Base-by-base conservation (phyloP, 1,284 basidiomycete species). In the Pisolithus thermaeus region DNA sequence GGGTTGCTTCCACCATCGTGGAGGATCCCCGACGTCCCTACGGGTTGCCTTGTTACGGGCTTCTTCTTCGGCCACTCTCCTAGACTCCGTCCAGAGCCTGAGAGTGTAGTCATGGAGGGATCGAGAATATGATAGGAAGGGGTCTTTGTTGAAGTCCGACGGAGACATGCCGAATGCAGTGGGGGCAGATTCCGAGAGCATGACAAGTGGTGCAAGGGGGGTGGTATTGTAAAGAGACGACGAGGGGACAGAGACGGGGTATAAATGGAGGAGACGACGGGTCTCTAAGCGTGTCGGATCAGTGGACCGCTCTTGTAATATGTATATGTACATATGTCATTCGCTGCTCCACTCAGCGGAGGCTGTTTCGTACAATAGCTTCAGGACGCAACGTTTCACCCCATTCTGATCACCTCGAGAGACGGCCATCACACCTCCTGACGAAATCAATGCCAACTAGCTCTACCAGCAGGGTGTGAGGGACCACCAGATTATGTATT, bases 101-200 rank as follows among this genome's bases (percentile, higher is more conserved):
- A 85, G 75, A 32, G 84, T 87, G 58, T 85, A 86, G 52, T 83
- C 75, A 62, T 85, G 80, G 36, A 87, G 67, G 41, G 82, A 75
- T 56, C 77, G 78, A 12, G 84, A 78, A 62, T 87, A 87, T 36
- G 71, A 68, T 46, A 73, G 63, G 59, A 84, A 67, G 11, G 76
- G 73, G 54, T 79, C 74, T 47, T 54, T 55, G 49, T 40, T 22
- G 27, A 45, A 38, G 16, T 43, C 42, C 14, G 25, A 9, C 12
- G 16, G 42, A 43, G 42, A 18, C 23, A 43, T 25, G 27, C 14
- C 8, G n/a, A 43, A 43, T 22, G 39, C 20, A n/a, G 42, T 11
- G 8, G 42, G 16, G 11, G 32, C 32, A 12, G 44, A 18, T 12
- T 46, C 22, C 11, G 44, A 20, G 30, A 46, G 16, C 44, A 46